Conservation (phyloP, 2,329 filamentous ascomycete genomes). For the Sporothrix dimorphospora region DNA sequence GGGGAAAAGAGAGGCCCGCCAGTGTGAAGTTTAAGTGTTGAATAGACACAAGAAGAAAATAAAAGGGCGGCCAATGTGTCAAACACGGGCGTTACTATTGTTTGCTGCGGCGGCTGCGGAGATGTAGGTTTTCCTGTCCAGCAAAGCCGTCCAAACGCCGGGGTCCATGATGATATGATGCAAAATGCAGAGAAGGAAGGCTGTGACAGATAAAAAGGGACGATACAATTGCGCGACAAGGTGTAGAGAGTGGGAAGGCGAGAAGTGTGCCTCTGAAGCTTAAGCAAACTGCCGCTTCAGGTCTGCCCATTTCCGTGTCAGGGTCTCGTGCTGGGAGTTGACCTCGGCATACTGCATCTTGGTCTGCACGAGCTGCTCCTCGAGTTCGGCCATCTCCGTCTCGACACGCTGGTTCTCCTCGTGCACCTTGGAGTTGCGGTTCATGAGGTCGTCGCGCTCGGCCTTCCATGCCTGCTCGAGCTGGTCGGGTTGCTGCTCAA, state of each 20-base stretch:
- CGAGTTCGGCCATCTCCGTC: conserved; percentile 88
- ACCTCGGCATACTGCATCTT: conserved; percentile 97
- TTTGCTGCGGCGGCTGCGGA: background rate
- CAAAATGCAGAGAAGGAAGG: background rate
- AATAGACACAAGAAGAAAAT: background rate
- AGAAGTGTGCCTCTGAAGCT: background rate
- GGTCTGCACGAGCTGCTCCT: conserved; percentile 86
- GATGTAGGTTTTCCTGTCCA: background rate
- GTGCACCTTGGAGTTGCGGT: conserved; percentile 88
- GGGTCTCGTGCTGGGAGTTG: conserved; percentile 69
- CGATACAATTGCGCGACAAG: background rate
- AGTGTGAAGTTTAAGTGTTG: background rate
- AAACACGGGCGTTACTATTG: conserved; percentile 21
- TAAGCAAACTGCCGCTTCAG: conserved; percentile 62
- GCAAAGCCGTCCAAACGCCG: conserved; percentile 24
- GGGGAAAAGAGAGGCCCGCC: background rate
- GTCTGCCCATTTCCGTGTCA: conserved; percentile 78
- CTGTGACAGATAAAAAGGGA: background rate
- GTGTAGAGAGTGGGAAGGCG: background rate
- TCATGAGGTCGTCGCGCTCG: conserved; percentile 91
- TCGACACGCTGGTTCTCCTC: conserved; percentile 88
- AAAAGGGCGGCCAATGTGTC: conserved; percentile 22
- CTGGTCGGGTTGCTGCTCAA: conserved; percentile 87
- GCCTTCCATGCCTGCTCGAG: conserved; percentile 79
- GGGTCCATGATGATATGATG: conserved; percentile 19